These are phyloP conservation scores for Phytophthora nicotianae DNA, from an alignment of 352 stramenopile genomes.

Conservation along the genomic window DNA sequence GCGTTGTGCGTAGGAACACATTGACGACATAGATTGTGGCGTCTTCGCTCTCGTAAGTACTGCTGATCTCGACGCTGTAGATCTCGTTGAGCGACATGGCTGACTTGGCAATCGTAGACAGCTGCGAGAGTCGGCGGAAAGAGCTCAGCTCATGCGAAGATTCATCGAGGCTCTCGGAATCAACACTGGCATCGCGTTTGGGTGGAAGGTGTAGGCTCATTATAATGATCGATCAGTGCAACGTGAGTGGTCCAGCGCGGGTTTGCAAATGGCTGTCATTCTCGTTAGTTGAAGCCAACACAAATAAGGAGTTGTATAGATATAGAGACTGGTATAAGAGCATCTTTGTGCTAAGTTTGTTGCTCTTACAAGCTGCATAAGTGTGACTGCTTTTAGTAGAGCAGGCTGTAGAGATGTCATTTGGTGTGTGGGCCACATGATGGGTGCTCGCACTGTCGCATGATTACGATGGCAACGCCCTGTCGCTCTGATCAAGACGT, in stretches of 20 bases:
- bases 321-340: slow-evolving; percentile 1
- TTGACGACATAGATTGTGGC: slow-evolving; percentile 59
- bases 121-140: slow-evolving; percentile 38
- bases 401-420: not conserved
- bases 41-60: slow-evolving; percentile 39
- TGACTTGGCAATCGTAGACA: slow-evolving; percentile 54
- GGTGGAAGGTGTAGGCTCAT: slow-evolving; percentile 7
- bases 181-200: slow-evolving; percentile 18
- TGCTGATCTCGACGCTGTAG: slow-evolving; percentile 48
- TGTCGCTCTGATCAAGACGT: slow-evolving; percentile 7
- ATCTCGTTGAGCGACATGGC: slow-evolving; percentile 70
- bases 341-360: not conserved
- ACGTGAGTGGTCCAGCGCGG: slow-evolving; percentile 12
- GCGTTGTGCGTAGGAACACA: slow-evolving; percentile 48
- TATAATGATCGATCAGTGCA: not conserved
- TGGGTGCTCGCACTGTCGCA: slow-evolving; percentile 15
- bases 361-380: slow-evolving; percentile 2
- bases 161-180: not conserved
- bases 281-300: slow-evolving; percentile 13
- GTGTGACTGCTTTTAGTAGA: slow-evolving; percentile 4
- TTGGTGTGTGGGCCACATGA: slow-evolving; percentile 5
- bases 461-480: slow-evolving; percentile 7
- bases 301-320: not conserved
- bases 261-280: slow-evolving; percentile 18
- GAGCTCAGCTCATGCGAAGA: slow-evolving; percentile 3